Evolutionary conservation across 148 eudicot genomes (phyloP).

Genomic region (Rhododendron mucronatum): DNA sequence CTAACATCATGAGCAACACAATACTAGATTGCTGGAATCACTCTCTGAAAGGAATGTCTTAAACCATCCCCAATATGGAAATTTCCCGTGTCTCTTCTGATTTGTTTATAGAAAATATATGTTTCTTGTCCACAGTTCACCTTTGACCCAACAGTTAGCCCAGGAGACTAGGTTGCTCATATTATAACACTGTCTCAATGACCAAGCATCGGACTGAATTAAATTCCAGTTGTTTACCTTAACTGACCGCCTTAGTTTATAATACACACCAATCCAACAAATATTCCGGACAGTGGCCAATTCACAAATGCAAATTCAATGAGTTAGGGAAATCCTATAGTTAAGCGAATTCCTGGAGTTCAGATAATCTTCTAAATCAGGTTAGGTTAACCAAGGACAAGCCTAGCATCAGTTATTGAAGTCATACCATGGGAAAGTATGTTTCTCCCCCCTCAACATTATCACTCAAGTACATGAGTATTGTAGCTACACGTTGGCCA

Average conservation of each 20-base stretch:
- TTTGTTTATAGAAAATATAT: not conserved
- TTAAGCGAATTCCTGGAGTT: not conserved
- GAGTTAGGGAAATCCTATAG: not conserved
- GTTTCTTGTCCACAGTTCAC: not conserved
- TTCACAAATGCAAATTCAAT: not conserved
- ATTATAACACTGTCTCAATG: not conserved
- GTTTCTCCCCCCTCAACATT: conserved; percentile 98
- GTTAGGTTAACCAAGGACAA: not conserved
- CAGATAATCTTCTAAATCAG: not conserved
- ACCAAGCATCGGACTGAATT: not conserved
- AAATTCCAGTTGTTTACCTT: not conserved
- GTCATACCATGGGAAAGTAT: conserved; percentile 75
- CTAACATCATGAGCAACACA: not conserved
- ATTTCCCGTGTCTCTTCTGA: not conserved
- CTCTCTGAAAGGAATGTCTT: not conserved
- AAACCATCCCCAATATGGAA: not conserved
- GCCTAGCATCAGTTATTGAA: not conserved
- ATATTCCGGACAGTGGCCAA: not conserved
- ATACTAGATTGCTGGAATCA: not conserved
- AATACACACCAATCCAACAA: not conserved
- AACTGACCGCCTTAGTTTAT: not conserved
- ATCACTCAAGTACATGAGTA: conserved; percentile 91
- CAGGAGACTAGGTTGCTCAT: not conserved
- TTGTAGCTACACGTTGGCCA: conserved; percentile 94
- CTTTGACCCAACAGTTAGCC: not conserved